These are phyloP conservation scores for Cryptosporidium meleagridis DNA, from an alignment of 169 alveolate genomes.

Conservation along the genomic window DNA sequence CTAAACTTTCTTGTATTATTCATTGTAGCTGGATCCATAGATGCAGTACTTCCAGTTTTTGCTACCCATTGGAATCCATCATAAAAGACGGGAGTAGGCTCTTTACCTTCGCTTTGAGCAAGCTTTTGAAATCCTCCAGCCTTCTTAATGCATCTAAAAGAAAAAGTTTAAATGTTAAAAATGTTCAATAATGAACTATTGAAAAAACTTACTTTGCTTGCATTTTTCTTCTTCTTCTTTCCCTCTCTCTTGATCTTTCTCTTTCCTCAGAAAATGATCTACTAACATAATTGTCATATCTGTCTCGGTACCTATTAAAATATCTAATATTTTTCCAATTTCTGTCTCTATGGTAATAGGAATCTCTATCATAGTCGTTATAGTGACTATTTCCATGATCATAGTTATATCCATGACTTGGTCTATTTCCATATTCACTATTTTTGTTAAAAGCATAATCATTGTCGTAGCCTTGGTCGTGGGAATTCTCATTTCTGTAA, in stretches of 20 bases:
- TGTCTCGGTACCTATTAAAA: slow-evolving; percentile 1
- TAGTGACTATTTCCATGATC: background rate
- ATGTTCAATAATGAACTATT: background rate
- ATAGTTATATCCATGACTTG: background rate
- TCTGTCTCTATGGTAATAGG: background rate
- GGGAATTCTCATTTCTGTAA: background rate
- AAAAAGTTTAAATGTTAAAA: background rate
- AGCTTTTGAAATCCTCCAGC: slow-evolving; percentile 92
- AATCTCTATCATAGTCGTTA: background rate
- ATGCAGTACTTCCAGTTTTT: slow-evolving; percentile 84
- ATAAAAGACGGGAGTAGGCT: slow-evolving; percentile 91
- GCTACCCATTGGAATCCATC: slow-evolving; percentile 95
- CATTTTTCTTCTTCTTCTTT: slow-evolving; percentile 75
- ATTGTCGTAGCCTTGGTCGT: background rate
- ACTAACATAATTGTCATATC: background rate
- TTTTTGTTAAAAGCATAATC: background rate
- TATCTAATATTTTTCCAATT: background rate
- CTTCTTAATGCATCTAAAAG: slow-evolving; percentile 81
- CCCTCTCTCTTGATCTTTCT: slow-evolving; percentile 80
- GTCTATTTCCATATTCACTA: background rate
- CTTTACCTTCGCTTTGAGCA: slow-evolving; percentile 92
- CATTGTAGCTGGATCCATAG: slow-evolving; percentile 88
- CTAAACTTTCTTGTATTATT: slow-evolving; percentile 89
- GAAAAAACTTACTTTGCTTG: slow-evolving; percentile 79
- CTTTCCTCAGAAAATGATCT: slow-evolving; percentile 46